Conservation (phyloP, 2,329 filamentous ascomycete genomes). For the Colletotrichum lentis region DNA sequence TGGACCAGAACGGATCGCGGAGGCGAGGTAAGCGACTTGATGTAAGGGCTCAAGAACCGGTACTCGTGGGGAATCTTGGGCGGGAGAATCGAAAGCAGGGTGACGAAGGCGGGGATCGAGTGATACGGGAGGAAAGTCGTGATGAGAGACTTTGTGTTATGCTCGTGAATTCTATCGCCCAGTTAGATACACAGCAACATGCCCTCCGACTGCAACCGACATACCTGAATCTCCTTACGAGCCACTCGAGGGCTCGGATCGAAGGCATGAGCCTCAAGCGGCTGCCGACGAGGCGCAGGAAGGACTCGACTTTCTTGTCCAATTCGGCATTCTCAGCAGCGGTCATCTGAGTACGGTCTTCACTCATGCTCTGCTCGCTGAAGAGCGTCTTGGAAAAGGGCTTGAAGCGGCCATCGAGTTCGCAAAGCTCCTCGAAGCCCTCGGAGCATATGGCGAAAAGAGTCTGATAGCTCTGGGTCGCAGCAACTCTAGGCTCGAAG, state of each 20-base stretch:
- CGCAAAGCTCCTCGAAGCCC: constrained; percentile 90
- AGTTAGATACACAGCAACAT: constrained; percentile 34
- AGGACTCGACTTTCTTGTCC: constrained; percentile 79
- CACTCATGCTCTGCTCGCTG: constrained; percentile 88
- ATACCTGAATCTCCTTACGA: constrained; percentile 88
- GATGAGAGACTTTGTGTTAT: constrained; percentile 80
- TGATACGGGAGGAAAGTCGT: constrained; percentile 94
- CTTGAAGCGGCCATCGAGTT: constrained; percentile 80
- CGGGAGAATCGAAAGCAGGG: constrained; percentile 86
- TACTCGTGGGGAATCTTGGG: constrained; percentile 76
- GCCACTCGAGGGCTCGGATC: constrained; percentile 92
- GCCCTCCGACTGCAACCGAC: constrained; percentile 39
- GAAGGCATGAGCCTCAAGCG: constrained; percentile 84
- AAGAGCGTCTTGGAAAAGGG: constrained; percentile 83
- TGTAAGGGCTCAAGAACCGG: constrained; percentile 86
- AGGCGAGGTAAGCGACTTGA: constrained; percentile 76
- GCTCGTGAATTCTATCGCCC: constrained; percentile 80
- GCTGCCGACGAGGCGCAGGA: constrained; percentile 80
- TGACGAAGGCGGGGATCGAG: constrained; percentile 82
- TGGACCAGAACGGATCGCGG: constrained; percentile 85
- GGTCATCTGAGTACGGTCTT: constrained; percentile 88
- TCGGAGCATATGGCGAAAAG: constrained; percentile 87
- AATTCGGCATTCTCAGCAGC: constrained; percentile 82
- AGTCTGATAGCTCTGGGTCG: constrained; percentile 87
- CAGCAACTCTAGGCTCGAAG: constrained; percentile 85